Conservation (phyloP, 192 early-diverging fungal genomes). For the Coemansia sp. region DNA sequence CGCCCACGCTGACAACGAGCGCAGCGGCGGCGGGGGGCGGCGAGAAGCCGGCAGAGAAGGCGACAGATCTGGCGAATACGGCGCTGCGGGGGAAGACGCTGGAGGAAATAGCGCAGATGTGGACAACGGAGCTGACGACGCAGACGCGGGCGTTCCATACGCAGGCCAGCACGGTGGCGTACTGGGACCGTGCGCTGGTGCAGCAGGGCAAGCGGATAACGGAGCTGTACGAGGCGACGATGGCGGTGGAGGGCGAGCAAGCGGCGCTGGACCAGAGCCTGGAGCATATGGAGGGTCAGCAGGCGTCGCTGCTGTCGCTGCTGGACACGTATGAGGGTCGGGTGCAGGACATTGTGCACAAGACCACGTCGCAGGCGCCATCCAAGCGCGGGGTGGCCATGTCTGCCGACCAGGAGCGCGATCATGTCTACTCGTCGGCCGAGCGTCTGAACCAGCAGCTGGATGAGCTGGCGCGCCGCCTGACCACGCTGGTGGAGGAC, state of each 20-base stretch:
- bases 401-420: slow-evolving; percentile 79
- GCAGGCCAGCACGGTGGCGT: slow-evolving; percentile 73
- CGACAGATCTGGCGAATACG: slow-evolving; percentile 21
- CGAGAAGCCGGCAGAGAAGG: slow-evolving; percentile 56
- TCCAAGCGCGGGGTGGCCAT: slow-evolving; percentile 29
- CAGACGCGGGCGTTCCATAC: slow-evolving; percentile 78
- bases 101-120: slow-evolving; percentile 86
- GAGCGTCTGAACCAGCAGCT: slow-evolving; percentile 82
- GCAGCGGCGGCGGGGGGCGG: slow-evolving; percentile 36
- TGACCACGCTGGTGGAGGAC: slow-evolving; percentile 78
- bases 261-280: slow-evolving; percentile 77
- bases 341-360: slow-evolving; percentile 41
- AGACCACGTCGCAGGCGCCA: slow-evolving; percentile 52
- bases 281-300: slow-evolving; percentile 82
- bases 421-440: slow-evolving; percentile 77
- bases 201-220: slow-evolving; percentile 78
- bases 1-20: neutral
- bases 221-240: slow-evolving; percentile 65
- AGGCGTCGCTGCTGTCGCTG: slow-evolving; percentile 68
- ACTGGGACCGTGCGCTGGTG: slow-evolving; percentile 84
- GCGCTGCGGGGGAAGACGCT: slow-evolving; percentile 63
- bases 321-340: slow-evolving; percentile 73
- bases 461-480: slow-evolving; percentile 74
- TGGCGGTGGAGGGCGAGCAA: slow-evolving; percentile 68
- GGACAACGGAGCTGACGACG: slow-evolving; percentile 77